Evolutionary conservation across 169 alveolate genomes (phyloP), one percentile per base, ranked within the genome.

Genomic region (Plasmodium fragile): DNA sequence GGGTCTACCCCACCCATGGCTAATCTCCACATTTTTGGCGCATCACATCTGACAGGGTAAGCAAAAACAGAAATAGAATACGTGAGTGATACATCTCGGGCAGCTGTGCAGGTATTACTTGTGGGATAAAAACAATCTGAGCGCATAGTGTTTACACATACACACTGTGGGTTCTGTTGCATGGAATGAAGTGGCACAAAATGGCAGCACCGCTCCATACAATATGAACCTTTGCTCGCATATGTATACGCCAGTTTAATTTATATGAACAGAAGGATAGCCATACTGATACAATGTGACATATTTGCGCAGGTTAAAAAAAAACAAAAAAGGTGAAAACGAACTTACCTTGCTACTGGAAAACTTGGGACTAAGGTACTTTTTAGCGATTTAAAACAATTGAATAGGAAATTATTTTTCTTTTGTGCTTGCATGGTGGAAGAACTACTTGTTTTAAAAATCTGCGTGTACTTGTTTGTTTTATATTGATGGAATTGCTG

Each of bases 1-100:
- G 98, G 98, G 82, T 97, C 97, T 13, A 94, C 93, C 34, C 98
- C 98, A 2, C 98, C 98, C 96, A 96, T 92, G 41, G 85, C 87
- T 73, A 95, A 73, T 43, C 98, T 85, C 98, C 98, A 97, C 77
- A 93, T 92, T 87, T 97, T 95, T 8, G 96, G 98, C 41, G 97
- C 97, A 87, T 97, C 98, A 59, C 97, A 93, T 81, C 97, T 96
- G 52, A 69, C 34, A 85, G 41, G 72, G 45, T 16, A 55, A 53
- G 52, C 1, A 25, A 71, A 84, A 43, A 71, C 72, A 83, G 77
- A 41, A 82, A 83, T 53, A 55, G 6, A 65, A 65, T 65, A 7
- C n/a, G 75, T 65, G 75, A 0, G 36, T 18, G 52, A 25, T 79
- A 25, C 52, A 7, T 79, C 22, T 18, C 18, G 36, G 28, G 4